A percentile compares a stretch with the other conserved stretches of the same genome.
These are phyloP conservation scores for Didymella lethalis DNA, from an alignment of 2,329 filamentous ascomycete species.

Conservation along the genomic window DNA sequence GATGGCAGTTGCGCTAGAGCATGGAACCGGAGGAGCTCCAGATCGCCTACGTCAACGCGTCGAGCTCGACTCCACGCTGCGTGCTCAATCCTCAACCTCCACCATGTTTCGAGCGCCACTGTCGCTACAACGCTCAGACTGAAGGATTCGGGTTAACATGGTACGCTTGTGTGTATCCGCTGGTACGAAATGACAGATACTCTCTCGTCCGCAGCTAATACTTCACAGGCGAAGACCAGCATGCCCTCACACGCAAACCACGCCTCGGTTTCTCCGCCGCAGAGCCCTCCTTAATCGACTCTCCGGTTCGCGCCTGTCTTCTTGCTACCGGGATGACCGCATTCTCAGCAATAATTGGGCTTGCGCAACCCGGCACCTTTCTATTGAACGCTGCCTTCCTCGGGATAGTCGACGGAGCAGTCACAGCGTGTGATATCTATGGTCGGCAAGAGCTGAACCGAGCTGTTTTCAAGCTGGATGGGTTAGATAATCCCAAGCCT, in stretches of 20 bases:
- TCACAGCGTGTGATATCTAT: constrained; percentile 20
- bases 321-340: constrained; percentile 23
- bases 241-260: constrained; percentile 20
- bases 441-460: constrained; percentile 29
- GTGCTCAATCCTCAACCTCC: neutral
- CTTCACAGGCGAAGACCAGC: constrained; percentile 31
- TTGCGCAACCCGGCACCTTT: constrained; percentile 30
- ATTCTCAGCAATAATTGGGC: constrained; percentile 24
- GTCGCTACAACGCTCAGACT: neutral
- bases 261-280: constrained; percentile 16
- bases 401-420: constrained; percentile 21
- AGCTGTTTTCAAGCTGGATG: constrained; percentile 30
- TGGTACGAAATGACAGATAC: constrained; percentile 18
- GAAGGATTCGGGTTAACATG: constrained; percentile 22
- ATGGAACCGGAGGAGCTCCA: constrained; percentile 3
- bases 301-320: constrained; percentile 18
- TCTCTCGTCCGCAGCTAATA: constrained; percentile 13
- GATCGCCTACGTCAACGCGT: constrained; percentile 23
- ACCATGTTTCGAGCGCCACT: neutral
- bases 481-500: constrained; percentile 25
- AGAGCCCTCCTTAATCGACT: constrained; percentile 17
- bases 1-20: constrained; percentile 8
- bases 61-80: constrained; percentile 7
- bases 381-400: constrained; percentile 25
- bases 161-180: constrained; percentile 36